Evolutionary conservation across 2,329 filamentous ascomycete genomes (phyloP).

Genomic region (Colletotrichum lupini): DNA sequence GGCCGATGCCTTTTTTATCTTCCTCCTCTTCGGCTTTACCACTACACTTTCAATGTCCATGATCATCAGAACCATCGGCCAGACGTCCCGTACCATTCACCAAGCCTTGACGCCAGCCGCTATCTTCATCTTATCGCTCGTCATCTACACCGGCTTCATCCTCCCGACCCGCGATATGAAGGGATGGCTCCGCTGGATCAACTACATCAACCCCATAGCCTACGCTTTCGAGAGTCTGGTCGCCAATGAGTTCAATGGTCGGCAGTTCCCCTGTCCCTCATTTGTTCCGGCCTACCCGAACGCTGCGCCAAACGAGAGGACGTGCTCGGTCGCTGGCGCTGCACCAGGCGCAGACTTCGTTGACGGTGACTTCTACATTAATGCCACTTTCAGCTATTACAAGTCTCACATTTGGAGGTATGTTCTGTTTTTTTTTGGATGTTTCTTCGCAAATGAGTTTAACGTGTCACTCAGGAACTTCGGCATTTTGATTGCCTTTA

Average conservation of each 20-base stretch:
- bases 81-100: slow-evolving; percentile 59
- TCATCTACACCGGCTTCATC: slow-evolving; percentile 66
- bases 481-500: slow-evolving; percentile 64
- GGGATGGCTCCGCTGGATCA: slow-evolving; percentile 63
- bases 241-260: slow-evolving; percentile 70
- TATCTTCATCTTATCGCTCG: slow-evolving; percentile 61
- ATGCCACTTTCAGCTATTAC: slow-evolving; percentile 54
- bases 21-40: slow-evolving; percentile 61
- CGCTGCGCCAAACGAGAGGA: slow-evolving; percentile 39
- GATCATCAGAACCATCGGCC: slow-evolving; percentile 62
- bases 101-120: slow-evolving; percentile 65
- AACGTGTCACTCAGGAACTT: slow-evolving; percentile 65
- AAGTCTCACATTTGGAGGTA: slow-evolving; percentile 56
- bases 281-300: slow-evolving; percentile 39
- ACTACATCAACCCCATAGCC: slow-evolving; percentile 59
- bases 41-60: slow-evolving; percentile 61
- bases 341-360: slow-evolving; percentile 53
- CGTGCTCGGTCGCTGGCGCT: slow-evolving; percentile 58
- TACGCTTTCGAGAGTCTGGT: slow-evolving; percentile 77
- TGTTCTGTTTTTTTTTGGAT: slow-evolving; percentile 6
- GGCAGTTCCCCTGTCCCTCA: slow-evolving; percentile 51
- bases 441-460: neutral
- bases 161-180: slow-evolving; percentile 54
- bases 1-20: slow-evolving; percentile 65
- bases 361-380: slow-evolving; percentile 56